Conservation (phyloP, 805 yeast genomes). For the Diddensiella santjacobensis region DNA sequence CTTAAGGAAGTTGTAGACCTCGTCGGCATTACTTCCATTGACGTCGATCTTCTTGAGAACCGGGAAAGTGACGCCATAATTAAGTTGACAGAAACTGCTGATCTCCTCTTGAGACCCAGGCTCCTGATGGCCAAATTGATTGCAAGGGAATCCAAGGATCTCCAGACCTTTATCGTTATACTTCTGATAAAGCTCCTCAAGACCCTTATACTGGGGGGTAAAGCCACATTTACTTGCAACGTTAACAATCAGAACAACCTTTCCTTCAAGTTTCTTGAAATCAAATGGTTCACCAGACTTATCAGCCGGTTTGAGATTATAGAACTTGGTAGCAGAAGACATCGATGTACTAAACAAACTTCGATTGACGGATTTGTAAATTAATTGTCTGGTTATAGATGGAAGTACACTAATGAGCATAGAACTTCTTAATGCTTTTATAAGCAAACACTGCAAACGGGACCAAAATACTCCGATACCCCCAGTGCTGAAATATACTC, state of each 20-base stretch:
- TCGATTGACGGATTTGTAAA: not conserved
- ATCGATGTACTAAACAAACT: conserved; percentile 7
- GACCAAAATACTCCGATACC: too few species aligned
- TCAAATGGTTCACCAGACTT: conserved; percentile 56
- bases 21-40: conserved; percentile 77
- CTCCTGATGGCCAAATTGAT: conserved; percentile 85
- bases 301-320: conserved; percentile 64
- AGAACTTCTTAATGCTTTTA: too few species aligned
- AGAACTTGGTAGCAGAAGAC: conserved; percentile 45
- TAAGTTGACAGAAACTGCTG: conserved; percentile 64
- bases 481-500: too few species aligned
- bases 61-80: conserved; percentile 91
- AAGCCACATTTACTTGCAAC: conserved; percentile 84
- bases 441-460: too few species aligned
- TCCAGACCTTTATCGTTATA: conserved; percentile 61
- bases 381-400: too few species aligned
- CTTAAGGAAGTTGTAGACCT: conserved; percentile 78
- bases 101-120: conserved; percentile 65
- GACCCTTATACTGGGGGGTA: conserved; percentile 71
- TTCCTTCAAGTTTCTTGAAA: conserved; percentile 62
- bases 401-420: too few species aligned
- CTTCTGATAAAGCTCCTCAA: conserved; percentile 64
- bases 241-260: conserved; percentile 78
- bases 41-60: conserved; percentile 82
- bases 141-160: conserved; percentile 84